phyloP scores from a whole-genome alignment of 2,329 filamentous ascomycete species.

The Meredithiella fracta region DNA sequence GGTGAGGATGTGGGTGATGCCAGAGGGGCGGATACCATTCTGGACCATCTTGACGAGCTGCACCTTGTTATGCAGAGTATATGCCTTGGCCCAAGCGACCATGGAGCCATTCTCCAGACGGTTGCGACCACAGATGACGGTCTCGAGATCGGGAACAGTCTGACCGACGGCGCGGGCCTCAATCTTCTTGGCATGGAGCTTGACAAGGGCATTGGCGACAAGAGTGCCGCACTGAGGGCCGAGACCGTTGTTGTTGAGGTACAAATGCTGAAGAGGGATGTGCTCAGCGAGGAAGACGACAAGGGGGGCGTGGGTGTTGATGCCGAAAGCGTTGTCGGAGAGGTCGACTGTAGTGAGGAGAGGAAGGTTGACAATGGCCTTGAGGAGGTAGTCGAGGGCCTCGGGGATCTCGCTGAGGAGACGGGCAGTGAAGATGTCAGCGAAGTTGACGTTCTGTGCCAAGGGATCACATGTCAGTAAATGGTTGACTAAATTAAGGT shows the following conservation, averaged over 20 bases:
- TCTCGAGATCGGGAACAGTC: constrained; percentile 71
- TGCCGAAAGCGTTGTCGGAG: constrained; percentile 93
- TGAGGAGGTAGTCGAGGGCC: constrained; percentile 71
- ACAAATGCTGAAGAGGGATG: constrained; percentile 78
- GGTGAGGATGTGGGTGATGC: constrained; percentile 64
- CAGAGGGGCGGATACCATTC: constrained; percentile 90
- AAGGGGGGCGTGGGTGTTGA: constrained; percentile 85
- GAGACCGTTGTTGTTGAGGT: constrained; percentile 96
- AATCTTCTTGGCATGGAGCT: constrained; percentile 71
- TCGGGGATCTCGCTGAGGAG: constrained; percentile 86
- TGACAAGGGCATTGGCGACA: constrained; percentile 72
- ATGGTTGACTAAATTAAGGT: neutral
- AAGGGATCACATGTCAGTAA: neutral
- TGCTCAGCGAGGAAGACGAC: constrained; percentile 82
- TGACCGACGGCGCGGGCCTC: constrained; percentile 55
- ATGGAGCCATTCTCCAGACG: constrained; percentile 91
- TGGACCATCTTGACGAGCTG: constrained; percentile 92
- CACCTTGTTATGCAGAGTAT: constrained; percentile 65
- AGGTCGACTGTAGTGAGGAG: constrained; percentile 84
- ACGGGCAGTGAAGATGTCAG: constrained; percentile 94
- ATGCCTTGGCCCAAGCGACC: constrained; percentile 83
- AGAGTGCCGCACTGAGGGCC: constrained; percentile 80
- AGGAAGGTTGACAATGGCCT: constrained; percentile 68
- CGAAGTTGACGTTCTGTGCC: constrained; percentile 60
- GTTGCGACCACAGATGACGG: constrained; percentile 94